Conservation (phyloP, 2,329 filamentous ascomycete species). For the Neocucurbitaria cava region DNA sequence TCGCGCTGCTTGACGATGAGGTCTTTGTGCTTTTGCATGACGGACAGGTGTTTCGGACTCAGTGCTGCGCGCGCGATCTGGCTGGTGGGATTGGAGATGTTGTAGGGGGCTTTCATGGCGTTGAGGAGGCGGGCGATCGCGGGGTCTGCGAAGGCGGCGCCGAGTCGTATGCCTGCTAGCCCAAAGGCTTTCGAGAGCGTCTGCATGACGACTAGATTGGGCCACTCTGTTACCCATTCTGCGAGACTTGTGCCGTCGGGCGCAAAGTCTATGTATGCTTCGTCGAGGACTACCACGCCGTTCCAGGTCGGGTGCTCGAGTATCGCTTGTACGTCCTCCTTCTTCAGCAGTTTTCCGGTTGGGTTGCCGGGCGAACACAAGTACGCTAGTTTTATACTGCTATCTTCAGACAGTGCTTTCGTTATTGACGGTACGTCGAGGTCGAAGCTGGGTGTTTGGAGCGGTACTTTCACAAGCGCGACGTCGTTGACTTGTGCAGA, state of each 20-base stretch:
- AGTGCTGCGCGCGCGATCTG: constrained; percentile 79
- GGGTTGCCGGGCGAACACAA: constrained; percentile 96
- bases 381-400: constrained; percentile 84
- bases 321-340: constrained; percentile 74
- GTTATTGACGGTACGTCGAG: constrained; percentile 74
- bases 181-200: constrained; percentile 98
- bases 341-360: constrained; percentile 79
- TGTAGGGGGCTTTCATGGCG: constrained; percentile 94
- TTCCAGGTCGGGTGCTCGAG: constrained; percentile 93
- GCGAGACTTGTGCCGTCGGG: constrained; percentile 80
- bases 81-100: constrained; percentile 87
- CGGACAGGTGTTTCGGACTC: constrained; percentile 67
- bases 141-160: constrained; percentile 79
- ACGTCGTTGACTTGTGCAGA: constrained; percentile 95
- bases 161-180: constrained; percentile 89
- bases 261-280: constrained; percentile 96
- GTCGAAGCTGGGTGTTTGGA: constrained; percentile 75
- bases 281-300: constrained; percentile 89
- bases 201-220: constrained; percentile 97
- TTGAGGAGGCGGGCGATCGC: constrained; percentile 83
- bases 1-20: constrained; percentile 78
- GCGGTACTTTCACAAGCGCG: constrained; percentile 81
- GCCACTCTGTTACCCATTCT: constrained; percentile 90
- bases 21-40: constrained; percentile 75
- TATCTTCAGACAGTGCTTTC: constrained; percentile 67